phyloP scores from a whole-genome alignment of 2,329 filamentous ascomycete genomes.

The Furcasterigmium sp. region DNA sequence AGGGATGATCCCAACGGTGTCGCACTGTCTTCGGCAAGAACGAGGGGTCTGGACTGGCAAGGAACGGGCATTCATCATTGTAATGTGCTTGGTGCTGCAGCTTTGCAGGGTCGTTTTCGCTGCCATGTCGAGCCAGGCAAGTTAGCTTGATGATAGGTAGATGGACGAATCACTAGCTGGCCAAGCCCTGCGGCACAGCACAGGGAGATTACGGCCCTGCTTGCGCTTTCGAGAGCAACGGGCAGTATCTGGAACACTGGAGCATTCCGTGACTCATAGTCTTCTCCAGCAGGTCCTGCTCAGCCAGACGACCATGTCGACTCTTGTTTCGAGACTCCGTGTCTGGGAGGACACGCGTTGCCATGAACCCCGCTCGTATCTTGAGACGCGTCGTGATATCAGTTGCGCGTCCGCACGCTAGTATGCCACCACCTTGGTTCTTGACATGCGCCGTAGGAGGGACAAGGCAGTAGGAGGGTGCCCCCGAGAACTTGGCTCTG shows the following conservation, averaged over 20 bases:
- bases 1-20: slow-evolving; percentile 15
- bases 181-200: no score
- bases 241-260: no score
- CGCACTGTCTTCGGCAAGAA: background rate
- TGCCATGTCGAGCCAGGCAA: background rate
- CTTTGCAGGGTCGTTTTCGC: no score
- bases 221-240: no score
- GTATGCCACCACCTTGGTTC: background rate
- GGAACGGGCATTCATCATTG: no score
- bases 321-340: background rate
- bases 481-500: background rate
- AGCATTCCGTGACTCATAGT: no score
- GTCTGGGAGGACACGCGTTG: background rate
- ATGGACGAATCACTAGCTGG: background rate
- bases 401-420: background rate
- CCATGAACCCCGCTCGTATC: background rate
- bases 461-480: slow-evolving; percentile 1
- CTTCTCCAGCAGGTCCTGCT: background rate
- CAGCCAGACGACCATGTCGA: background rate
- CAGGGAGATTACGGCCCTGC: no score
- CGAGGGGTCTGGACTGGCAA: background rate
- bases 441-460: background rate
- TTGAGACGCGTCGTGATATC: background rate
- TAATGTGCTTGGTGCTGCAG: no score
- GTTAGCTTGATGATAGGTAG: background rate